phyloP scores from a whole-genome alignment of 768 basidiomycete species.

The Pleurotus salmoneostramineus region DNA sequence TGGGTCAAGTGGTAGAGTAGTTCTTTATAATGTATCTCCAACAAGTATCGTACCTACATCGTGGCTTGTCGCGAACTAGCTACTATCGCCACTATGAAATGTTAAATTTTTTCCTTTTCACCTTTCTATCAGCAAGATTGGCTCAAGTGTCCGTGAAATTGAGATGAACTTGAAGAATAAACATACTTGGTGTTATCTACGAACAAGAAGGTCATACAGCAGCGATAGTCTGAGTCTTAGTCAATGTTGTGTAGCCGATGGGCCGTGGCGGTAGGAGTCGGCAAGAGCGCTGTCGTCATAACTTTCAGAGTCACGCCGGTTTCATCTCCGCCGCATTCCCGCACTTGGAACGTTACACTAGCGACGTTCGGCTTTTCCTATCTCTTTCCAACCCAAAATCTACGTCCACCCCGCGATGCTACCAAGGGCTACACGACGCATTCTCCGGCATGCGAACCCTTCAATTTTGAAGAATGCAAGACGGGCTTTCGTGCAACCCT shows the following conservation, averaged over 20 bases:
- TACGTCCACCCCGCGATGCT: slow-evolving; percentile 39
- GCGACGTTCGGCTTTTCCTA: not conserved
- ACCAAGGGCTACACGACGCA: slow-evolving; percentile 46
- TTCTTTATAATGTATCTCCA: not conserved
- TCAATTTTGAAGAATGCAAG: slow-evolving; percentile 24
- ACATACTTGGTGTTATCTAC: too few relatives aligned
- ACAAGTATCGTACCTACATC: not conserved
- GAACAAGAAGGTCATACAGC: too few relatives aligned
- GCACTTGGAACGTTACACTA: not conserved
- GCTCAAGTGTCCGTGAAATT: too few relatives aligned
- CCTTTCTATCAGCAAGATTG: too few relatives aligned
- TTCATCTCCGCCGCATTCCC: slow-evolving; percentile 1
- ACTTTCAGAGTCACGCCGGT: not conserved
- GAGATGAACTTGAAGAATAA: too few relatives aligned
- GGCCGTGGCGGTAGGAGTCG: not conserved
- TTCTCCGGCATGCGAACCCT: slow-evolving; percentile 27
- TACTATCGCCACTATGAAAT: too few relatives aligned
- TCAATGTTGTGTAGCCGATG: not conserved
- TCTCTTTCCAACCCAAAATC: slow-evolving; percentile 12
- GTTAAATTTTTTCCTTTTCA: too few relatives aligned
- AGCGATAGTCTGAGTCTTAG: not conserved
- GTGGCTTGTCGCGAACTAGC: too few relatives aligned
- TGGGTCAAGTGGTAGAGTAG: not conserved
- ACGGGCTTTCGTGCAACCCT: slow-evolving; percentile 76
- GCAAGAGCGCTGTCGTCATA: too few relatives aligned